Conservation (phyloP, 2,329 filamentous ascomycete species). For the Domatiomyces globalis region DNA sequence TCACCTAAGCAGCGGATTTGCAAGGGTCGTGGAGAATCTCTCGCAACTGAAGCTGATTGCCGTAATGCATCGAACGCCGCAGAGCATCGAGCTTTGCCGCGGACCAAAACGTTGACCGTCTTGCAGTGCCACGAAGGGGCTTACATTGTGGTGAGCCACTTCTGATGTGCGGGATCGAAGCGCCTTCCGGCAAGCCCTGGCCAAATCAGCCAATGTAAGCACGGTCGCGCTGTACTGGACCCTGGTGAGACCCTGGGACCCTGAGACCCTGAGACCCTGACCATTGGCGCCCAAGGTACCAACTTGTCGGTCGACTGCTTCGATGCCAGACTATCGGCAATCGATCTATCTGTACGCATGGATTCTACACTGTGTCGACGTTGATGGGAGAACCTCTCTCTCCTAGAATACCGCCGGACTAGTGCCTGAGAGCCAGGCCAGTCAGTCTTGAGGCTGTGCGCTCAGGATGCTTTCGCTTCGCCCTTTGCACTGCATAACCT, state of each 20-base stretch:
- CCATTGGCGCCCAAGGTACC: neutral
- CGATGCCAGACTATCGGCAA: neutral
- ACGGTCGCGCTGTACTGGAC: neutral
- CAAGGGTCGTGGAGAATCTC: neutral
- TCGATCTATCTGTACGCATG: neutral
- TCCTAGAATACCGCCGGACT: neutral
- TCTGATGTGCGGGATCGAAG: too few species aligned
- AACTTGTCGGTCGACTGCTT: neutral
- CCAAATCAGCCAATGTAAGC: neutral
- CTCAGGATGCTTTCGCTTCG: neutral
- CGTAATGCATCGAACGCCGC: neutral
- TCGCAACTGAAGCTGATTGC: too few species aligned
- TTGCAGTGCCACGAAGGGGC: neutral
- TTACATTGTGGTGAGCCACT: too few species aligned
- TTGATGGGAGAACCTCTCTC: neutral
- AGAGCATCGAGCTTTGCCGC: neutral
- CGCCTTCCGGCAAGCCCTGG: neutral
- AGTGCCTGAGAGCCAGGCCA: neutral
- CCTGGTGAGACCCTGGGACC: neutral
- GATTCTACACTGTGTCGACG: neutral
- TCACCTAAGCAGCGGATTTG: too few species aligned
- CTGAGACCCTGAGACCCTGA: neutral
- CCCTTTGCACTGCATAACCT: neutral
- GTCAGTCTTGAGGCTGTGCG: neutral
- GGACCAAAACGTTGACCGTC: neutral